These are phyloP conservation scores for Prunus mume DNA, from an alignment of 306 rosid genomes.

Conservation along the genomic window DNA sequence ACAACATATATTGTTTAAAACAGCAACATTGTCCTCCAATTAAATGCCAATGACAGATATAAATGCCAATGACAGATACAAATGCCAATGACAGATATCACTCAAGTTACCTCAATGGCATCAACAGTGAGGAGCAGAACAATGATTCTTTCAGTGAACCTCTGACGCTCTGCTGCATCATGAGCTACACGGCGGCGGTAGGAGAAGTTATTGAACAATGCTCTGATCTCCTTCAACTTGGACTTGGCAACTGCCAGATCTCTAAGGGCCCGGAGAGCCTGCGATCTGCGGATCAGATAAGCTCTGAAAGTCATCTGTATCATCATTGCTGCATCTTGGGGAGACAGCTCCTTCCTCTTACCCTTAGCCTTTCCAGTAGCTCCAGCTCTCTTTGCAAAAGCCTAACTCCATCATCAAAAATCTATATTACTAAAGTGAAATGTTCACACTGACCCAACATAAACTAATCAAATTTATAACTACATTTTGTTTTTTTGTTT, in stretches of 20 bases:
- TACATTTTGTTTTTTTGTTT: no score
- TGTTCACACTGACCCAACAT: no score
- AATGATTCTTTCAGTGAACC: constrained; percentile 77
- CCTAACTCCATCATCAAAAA: constrained; percentile 37
- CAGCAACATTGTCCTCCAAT: background rate
- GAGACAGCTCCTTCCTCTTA: constrained; percentile 80
- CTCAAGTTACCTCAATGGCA: constrained; percentile 64
- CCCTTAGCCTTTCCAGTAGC: constrained; percentile 48
- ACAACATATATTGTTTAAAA: background rate
- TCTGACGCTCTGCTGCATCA: constrained; percentile 74
- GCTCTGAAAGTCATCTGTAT: constrained; percentile 76
- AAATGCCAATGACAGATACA: background rate
- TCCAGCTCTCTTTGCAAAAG: constrained; percentile 70
- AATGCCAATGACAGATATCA: background rate
- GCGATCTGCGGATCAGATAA: constrained; percentile 71
- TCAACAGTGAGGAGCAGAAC: constrained; percentile 91
- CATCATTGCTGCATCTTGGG: constrained; percentile 80
- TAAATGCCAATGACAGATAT: background rate
- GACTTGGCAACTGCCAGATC: constrained; percentile 79
- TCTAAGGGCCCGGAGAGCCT: constrained; percentile 80
- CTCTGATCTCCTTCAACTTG: constrained; percentile 77
- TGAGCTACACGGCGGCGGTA: constrained; percentile 53
- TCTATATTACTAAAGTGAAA: background rate
- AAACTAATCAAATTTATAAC: no score
- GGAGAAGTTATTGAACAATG: constrained; percentile 65